A percentile compares a stretch with the other conserved stretches of the same genome.
phyloP scores from a whole-genome alignment of 805 yeast genomes.

The Nakazawaea holstii region DNA sequence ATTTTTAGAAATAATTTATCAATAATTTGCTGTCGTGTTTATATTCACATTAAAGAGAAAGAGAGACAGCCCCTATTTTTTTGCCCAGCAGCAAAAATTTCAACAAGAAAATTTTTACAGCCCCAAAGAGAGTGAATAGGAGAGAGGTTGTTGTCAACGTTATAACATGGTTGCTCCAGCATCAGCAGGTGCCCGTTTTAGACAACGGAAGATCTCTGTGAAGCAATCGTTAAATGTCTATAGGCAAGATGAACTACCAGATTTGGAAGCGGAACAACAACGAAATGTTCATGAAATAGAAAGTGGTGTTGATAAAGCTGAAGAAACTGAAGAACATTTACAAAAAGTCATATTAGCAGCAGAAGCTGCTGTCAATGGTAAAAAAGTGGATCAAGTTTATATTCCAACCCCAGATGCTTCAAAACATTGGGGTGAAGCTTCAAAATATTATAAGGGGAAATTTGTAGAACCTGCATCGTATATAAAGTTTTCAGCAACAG shows the following conservation, averaged over 20 bases:
- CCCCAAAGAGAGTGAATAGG: not conserved
- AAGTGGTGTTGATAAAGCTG: conserved; percentile 97
- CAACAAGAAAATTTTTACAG: not conserved
- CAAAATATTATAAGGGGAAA: conserved; percentile 59
- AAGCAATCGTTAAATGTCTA: conserved; percentile 79
- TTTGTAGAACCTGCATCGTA: conserved; percentile 74
- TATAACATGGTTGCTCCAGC: conserved; percentile 26
- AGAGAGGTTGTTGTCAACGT: not conserved
- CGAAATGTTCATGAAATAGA: conserved; percentile 87
- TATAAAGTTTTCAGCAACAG: conserved; percentile 87
- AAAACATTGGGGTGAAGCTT: conserved; percentile 71
- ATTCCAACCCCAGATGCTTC: conserved; percentile 98
- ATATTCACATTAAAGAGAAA: not conserved
- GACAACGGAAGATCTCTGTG: conserved; percentile 92
- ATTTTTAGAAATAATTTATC: not conserved
- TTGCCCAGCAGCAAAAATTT: not conserved
- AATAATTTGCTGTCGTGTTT: conserved; percentile 8
- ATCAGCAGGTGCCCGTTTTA: conserved; percentile 64
- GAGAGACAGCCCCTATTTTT: conserved; percentile 2
- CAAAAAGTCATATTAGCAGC: conserved; percentile 86
- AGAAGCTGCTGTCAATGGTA: conserved; percentile 55
- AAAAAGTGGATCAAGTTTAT: conserved; percentile 52
- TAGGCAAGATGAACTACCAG: conserved; percentile 75
- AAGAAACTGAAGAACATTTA: conserved; percentile 94
- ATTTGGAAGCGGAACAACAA: conserved; percentile 72